Evolutionary conservation across 1,139 yeast genomes (phyloP), one percentile per base, ranked within the genome.

Genomic region (Yamadazyma sp.): DNA sequence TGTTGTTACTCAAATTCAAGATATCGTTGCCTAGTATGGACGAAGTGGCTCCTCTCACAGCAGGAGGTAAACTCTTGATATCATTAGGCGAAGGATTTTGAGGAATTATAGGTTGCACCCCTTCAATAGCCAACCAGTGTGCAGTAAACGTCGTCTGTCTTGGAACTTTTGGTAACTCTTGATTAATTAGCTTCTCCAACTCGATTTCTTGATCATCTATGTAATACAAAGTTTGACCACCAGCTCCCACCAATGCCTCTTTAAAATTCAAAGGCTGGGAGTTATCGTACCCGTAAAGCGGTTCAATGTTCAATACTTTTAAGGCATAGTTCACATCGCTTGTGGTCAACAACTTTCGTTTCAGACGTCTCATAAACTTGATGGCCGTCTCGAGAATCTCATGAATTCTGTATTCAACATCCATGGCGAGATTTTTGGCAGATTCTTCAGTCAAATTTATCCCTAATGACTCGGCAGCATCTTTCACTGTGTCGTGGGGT

Each of bases 71-170:
- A 37, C 73, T 70, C 54, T 79, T 80, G 40, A 85, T 80, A 51
- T 85, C 95, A 30, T 82, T 73, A 17, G 90, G 80, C 32, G 86
- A 78, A 25, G 99, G 99, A 63, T 94, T 94, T 62, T 94, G 98
- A 1, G 97, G 95, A 41, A 94, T 92, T 37, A 94, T 85, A 1
- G 99, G 98, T 57, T 94, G 99, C 3, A 94, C 96, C 38, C 99
- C 99, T 63, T 94, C 99, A 42, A 94, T 87, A 1, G 98, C 97
- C 29, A 94, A 73, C 98, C 99, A 94, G 61, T 94, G 99, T 2
- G 97, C 96, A 0, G 97, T 88, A 58, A 86, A 90, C 0, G 96
- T 82, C 1, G 95, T 82, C 43, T 86, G 83, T 43, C 97, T 75
- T 3, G 99, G 98, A 2, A 94, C 96, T 54, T 86, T 87, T 6